Evolutionary conservation across 179 eudicot species (phyloP).

Genomic region (Silene noctiflora): DNA sequence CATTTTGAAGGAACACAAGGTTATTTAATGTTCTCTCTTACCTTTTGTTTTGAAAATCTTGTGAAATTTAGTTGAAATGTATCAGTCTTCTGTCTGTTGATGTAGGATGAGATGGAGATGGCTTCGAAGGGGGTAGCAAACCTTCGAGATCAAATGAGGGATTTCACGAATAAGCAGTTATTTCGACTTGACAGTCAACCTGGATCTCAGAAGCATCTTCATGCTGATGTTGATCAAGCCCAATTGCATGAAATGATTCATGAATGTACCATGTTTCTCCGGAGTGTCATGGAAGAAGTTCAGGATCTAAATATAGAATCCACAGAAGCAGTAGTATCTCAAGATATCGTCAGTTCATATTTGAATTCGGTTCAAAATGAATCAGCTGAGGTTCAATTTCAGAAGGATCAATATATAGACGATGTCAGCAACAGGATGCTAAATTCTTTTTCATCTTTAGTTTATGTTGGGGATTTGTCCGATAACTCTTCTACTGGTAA

Average conservation of each 20-base stretch:
- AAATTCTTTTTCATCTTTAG: constrained; percentile 50
- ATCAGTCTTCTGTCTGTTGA: constrained; percentile 10
- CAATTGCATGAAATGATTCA: constrained; percentile 56
- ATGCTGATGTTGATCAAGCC: constrained; percentile 30
- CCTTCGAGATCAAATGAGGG: constrained; percentile 58
- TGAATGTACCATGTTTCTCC: constrained; percentile 60
- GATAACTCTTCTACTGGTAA: constrained; percentile 55
- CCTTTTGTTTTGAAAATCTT: constrained; percentile 19
- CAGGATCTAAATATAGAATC: constrained; percentile 56
- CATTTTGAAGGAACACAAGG: constrained; percentile 59
- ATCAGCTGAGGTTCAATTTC: constrained; percentile 42
- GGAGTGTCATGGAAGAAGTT: constrained; percentile 52
- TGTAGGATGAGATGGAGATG: constrained; percentile 78
- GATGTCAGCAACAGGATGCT: constrained; percentile 55
- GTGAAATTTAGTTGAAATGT: constrained; percentile 12
- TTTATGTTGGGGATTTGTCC: constrained; percentile 47
- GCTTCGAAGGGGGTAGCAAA: constrained; percentile 50
- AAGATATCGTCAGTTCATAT: constrained; percentile 42
- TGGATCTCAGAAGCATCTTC: constrained; percentile 26
- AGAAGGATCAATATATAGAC: constrained; percentile 52
- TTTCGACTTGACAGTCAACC: constrained; percentile 30
- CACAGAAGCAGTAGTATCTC: constrained; percentile 52
- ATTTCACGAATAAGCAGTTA: constrained; percentile 39
- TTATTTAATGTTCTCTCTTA: constrained; percentile 23
- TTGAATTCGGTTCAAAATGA: constrained; percentile 42